Evolutionary conservation across 2,329 filamentous ascomycete species (phyloP), one percentile per base, ranked within the genome.

Genomic region (Dryadomyces quercus-mongolicae): DNA sequence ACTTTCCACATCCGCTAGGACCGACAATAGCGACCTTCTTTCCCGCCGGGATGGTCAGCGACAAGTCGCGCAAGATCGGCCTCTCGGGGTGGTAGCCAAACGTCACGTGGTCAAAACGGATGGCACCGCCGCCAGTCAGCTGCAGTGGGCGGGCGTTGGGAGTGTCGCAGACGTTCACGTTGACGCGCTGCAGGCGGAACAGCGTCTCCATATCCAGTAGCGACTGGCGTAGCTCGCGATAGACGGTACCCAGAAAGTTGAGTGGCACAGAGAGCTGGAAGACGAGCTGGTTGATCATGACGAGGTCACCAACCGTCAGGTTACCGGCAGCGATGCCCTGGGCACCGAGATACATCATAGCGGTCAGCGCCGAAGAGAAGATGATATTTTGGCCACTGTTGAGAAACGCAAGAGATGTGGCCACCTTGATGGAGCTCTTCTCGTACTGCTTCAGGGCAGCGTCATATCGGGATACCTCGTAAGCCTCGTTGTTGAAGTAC

Each of bases 401-500:
- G 58, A 98, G 80, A 53, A 95, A 84, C 1, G 93, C 87, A 45
- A 98, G 73, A 3, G 92, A 97, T 0, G 93, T 98, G 10, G 89
- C 89, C 38, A 98, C 88, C 67, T 97, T 97, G 74, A 98, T 97
- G 16, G 90, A 95, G 55, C 90, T 91, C 67, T 86, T 86, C 67
- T 98, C 88, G 67, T 98, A 98, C 56, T 85, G 79, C 60, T 84
- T 78, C 22, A 98, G 74, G 0, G 93, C 90, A 62, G 84, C 81
- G 68, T 97, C 91, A 67, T 98, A 98, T 45, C 93, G 82, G 36
- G 80, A 78, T 46, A 95, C 88, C 71, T 98, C 93, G 60, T 90
- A 97, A 60, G 86, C 88, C 66, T 98, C 94, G 64, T 98, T 98
- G 74, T 98, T 98, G 73, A 97, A 98, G 72, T 97, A 95, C 71